Percentiles rank a stretch among this genome's conserved stretches.
These are phyloP conservation scores for Arthrobotrys pseudoclavata DNA, from an alignment of 2,329 filamentous ascomycete genomes.

Conservation along the genomic window DNA sequence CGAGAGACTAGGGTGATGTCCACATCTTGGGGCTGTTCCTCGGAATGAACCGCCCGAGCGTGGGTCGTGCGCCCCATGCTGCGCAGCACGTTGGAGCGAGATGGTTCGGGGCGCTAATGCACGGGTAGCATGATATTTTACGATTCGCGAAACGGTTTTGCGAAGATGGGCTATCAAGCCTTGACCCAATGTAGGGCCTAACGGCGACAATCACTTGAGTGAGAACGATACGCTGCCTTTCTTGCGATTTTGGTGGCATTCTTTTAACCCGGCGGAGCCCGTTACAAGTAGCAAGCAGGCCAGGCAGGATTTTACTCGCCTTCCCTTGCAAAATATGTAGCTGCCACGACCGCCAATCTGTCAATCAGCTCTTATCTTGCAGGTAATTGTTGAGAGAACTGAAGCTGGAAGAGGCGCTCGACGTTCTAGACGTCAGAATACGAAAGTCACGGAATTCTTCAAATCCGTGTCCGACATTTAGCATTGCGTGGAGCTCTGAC, in stretches of 20 bases:
- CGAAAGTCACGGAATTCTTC: constrained; percentile 42
- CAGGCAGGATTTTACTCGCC: constrained; percentile 15
- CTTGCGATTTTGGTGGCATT: constrained; percentile 19
- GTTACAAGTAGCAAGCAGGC: background rate
- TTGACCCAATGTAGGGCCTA: constrained; percentile 40
- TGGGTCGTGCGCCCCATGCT: constrained; percentile 28
- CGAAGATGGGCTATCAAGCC: constrained; percentile 38
- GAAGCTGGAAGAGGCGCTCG: constrained; percentile 16
- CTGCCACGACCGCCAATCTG: constrained; percentile 32
- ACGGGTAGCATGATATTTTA: constrained; percentile 58
- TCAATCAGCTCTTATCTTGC: constrained; percentile 50
- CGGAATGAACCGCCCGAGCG: constrained; percentile 58
- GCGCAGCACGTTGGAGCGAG: background rate
- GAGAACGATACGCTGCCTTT: constrained; percentile 22
- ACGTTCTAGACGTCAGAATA: constrained; percentile 46
- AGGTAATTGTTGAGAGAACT: constrained; percentile 31
- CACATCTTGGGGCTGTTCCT: constrained; percentile 27
- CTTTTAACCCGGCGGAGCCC: constrained; percentile 45
- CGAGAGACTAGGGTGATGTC: constrained; percentile 16
- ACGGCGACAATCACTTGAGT: constrained; percentile 57
- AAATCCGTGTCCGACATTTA: constrained; percentile 39
- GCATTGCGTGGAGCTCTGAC: constrained; percentile 32
- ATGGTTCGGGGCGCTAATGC: constrained; percentile 57
- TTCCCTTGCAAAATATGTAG: constrained; percentile 20
- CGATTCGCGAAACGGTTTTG: constrained; percentile 57